Percentiles rank a stretch among this genome's conserved stretches.
These are phyloP conservation scores for Lolium multiflorum DNA, from an alignment of 176 grass and related monocot species.

Conservation along the genomic window DNA sequence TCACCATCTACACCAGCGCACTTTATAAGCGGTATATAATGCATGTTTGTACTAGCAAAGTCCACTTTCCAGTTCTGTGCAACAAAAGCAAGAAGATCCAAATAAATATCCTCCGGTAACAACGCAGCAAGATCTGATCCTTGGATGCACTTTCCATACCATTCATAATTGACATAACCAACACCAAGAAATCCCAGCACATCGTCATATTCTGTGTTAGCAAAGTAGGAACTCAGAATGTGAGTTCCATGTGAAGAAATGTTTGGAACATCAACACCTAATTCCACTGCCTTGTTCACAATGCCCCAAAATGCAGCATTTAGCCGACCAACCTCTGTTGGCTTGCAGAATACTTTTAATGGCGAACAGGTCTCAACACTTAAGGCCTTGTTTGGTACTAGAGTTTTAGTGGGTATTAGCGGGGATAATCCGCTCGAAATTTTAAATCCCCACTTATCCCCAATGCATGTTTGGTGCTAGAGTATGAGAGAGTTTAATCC, in stretches of 20 bases:
- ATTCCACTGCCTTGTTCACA: slow-evolving; percentile 38
- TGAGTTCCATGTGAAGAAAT: slow-evolving; percentile 51
- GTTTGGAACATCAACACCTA: slow-evolving; percentile 34
- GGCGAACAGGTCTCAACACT: no score
- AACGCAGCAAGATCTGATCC: slow-evolving; percentile 47
- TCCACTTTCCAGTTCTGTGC: slow-evolving; percentile 22
- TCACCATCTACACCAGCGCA: background rate
- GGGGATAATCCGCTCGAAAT: no score
- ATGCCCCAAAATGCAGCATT: slow-evolving; percentile 46
- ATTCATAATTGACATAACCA: slow-evolving; percentile 33
- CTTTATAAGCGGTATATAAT: slow-evolving; percentile 31
- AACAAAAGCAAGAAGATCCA: slow-evolving; percentile 55
- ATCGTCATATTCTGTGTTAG: slow-evolving; percentile 42
- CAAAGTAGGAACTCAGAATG: slow-evolving; percentile 56
- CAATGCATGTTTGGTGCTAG: no score
- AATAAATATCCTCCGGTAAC: slow-evolving; percentile 41
- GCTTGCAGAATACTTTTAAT: slow-evolving; percentile 45
- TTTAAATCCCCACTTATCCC: no score
- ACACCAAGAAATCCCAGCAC: slow-evolving; percentile 50
- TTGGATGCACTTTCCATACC: slow-evolving; percentile 57
- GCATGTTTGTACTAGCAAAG: slow-evolving; percentile 23
- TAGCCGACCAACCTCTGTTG: slow-evolving; percentile 42
- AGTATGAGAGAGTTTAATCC: no score
- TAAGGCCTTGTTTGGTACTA: no score
- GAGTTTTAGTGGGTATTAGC: no score